These are phyloP conservation scores for Naganishia albida DNA, from an alignment of 1,284 basidiomycete genomes.

Conservation along the genomic window DNA sequence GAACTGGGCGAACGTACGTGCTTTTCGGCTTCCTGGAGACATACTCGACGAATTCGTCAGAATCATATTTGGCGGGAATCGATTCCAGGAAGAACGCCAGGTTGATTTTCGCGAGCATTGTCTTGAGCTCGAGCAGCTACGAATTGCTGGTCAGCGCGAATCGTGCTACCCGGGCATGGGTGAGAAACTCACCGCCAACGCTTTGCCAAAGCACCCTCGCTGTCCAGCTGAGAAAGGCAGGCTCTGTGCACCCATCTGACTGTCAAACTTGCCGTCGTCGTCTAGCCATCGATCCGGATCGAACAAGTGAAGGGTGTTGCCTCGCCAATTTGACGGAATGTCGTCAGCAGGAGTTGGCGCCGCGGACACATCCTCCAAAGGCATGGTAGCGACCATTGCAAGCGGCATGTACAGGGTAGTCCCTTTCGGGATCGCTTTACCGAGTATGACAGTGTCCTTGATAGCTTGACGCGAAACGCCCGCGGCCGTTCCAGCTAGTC, in stretches of 20 bases:
- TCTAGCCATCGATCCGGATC: slow-evolving; percentile 44
- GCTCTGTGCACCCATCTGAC: slow-evolving; percentile 40
- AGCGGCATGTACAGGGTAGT: slow-evolving; percentile 38
- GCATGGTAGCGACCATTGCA: slow-evolving; percentile 2
- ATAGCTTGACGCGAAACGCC: slow-evolving; percentile 39
- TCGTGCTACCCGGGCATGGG: background rate
- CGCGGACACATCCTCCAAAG: slow-evolving; percentile 4
- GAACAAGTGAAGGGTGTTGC: slow-evolving; percentile 37
- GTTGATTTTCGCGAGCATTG: slow-evolving; percentile 41
- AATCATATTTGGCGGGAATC: slow-evolving; percentile 37
- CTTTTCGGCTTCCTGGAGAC: slow-evolving; percentile 36
- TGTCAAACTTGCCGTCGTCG: slow-evolving; percentile 40
- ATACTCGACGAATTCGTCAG: slow-evolving; percentile 37
- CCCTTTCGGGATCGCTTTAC: slow-evolving; percentile 40
- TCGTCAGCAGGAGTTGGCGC: background rate
- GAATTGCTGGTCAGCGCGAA: background rate
- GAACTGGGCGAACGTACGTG: slow-evolving; percentile 19
- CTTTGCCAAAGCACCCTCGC: slow-evolving; percentile 45
- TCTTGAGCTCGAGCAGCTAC: slow-evolving; percentile 43
- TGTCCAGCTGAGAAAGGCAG: slow-evolving; percentile 44
- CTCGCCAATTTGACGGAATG: slow-evolving; percentile 33
- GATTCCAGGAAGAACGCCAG: slow-evolving; percentile 44
- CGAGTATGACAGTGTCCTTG: slow-evolving; percentile 41
- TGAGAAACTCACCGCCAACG: slow-evolving; percentile 41
- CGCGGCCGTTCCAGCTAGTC: slow-evolving; percentile 40